Evolutionary conservation across 2,329 filamentous ascomycete species (phyloP).

Genomic region (Aspergillus novoparasiticus): DNA sequence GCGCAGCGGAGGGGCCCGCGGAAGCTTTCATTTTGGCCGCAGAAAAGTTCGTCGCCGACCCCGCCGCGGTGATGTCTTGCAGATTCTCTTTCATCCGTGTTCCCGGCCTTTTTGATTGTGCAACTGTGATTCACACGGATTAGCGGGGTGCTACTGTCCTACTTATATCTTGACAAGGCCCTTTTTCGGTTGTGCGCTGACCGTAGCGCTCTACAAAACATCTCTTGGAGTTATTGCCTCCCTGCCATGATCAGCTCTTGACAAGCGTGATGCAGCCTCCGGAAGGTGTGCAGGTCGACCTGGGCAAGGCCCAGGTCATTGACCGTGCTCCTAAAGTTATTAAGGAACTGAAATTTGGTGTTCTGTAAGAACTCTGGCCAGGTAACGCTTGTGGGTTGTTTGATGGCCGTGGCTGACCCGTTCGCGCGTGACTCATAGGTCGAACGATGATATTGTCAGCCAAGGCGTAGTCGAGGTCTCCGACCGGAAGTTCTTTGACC

Average conservation of each 20-base stretch:
- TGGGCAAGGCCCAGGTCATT: slow-evolving; percentile 81
- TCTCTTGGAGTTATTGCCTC: slow-evolving; percentile 27
- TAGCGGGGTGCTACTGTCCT: neutral
- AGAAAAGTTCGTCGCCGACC: slow-evolving; percentile 32
- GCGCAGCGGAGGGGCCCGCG: slow-evolving; percentile 15
- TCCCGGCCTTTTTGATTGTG: neutral
- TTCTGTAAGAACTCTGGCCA: slow-evolving; percentile 62
- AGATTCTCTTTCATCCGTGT: slow-evolving; percentile 17
- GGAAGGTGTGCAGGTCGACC: slow-evolving; percentile 50
- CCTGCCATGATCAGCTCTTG: slow-evolving; percentile 42
- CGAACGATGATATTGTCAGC: slow-evolving; percentile 90
- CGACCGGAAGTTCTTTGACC: slow-evolving; percentile 91
- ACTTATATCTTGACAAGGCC: neutral
- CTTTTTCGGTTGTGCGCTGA: slow-evolving; percentile 3
- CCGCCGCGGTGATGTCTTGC: slow-evolving; percentile 25
- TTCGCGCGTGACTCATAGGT: slow-evolving; percentile 52
- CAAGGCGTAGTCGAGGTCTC: slow-evolving; percentile 94
- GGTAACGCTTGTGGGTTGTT: neutral
- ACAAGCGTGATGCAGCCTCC: slow-evolving; percentile 43
- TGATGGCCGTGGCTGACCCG: slow-evolving; percentile 10
- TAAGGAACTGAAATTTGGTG: slow-evolving; percentile 90
- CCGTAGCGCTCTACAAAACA: neutral
- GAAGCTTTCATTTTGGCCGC: slow-evolving; percentile 18
- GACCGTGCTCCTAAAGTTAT: slow-evolving; percentile 90
- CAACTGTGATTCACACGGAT: neutral